Base-by-base conservation (phyloP, 78 protist genomes). In the Creolimax fragrantissima region DNA sequence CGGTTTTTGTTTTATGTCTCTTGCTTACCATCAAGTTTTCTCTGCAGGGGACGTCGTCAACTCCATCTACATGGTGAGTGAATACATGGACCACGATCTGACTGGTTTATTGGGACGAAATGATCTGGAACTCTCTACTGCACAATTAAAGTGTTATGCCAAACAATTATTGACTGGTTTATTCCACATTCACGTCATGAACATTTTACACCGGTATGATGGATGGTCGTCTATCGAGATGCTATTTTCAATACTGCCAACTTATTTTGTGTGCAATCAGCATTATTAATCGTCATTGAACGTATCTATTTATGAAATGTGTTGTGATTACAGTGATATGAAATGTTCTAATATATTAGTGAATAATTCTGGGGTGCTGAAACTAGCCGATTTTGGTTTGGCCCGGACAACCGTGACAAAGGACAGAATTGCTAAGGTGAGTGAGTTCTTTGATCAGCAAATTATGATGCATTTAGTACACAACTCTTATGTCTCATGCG, bases 81-180 rank as follows among this genome's bases (percentile, higher is more conserved):
- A 47, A 11, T 47, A 47, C 74, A 47, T 47, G 74, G 90, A 89
- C 41, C 17, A 84, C 88, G 88, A 84, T 6, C 6, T 84, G 5
- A 84, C 43, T 36, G 88, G 43, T 6, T 32, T 84, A 11, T 5
- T 84, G 43, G 35, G 35, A 5, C 5, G 88, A 35, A 32, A 84
- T 32, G 35, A 32, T 58, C 92, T 96, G 44, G 41, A 7, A 41
- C 89, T 85, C 37, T 24, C 74, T 7, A 11, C 11, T 41, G 91
- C 90, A 24, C 97, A 97, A 92, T 88, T 96, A 74, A 97, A 97
- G 89, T 92, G 95, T 47, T 98, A 95, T 93, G 42, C 97, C 42
- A 85, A 93, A 44, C 98, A 97, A 89, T 67, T 97, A 5, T 90
- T 97, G 43, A 92, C 89, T 58, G 98, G 97, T 4, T 42, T 98